phyloP scores from a whole-genome alignment of 2,329 filamentous ascomycete genomes.

The Fusarium phyllophilum region DNA sequence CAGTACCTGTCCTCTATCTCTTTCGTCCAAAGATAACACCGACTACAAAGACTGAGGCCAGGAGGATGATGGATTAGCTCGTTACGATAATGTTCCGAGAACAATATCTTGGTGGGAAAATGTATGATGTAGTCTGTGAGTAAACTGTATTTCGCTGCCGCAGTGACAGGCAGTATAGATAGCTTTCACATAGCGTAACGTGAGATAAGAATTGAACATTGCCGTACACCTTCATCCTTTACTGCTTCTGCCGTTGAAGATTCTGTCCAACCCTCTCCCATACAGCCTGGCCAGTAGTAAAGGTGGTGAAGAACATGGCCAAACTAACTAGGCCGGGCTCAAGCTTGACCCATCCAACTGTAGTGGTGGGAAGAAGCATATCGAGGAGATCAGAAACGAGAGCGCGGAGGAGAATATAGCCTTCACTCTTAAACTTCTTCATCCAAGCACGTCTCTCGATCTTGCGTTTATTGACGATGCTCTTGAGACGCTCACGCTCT shows the following conservation, averaged over 20 bases:
- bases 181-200: slow-evolving; percentile 3
- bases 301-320: slow-evolving; percentile 69
- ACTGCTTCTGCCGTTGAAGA: slow-evolving; percentile 35
- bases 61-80: neutral
- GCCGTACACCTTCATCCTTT: neutral
- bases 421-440: slow-evolving; percentile 45
- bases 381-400: slow-evolving; percentile 70
- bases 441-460: slow-evolving; percentile 47
- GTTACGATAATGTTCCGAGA: neutral
- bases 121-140: neutral
- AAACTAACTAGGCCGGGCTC: slow-evolving; percentile 63
- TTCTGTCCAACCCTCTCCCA: slow-evolving; percentile 63
- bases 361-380: slow-evolving; percentile 67
- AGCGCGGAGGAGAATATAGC: slow-evolving; percentile 54
- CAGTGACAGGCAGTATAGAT: neutral
- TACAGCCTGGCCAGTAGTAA: slow-evolving; percentile 68
- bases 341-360: slow-evolving; percentile 69
- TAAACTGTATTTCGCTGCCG: neutral
- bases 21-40: neutral
- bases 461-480: slow-evolving; percentile 48
- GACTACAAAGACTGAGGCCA: no score
- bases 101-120: neutral
- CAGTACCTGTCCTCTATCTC: neutral
- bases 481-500: slow-evolving; percentile 51
- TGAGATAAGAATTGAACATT: neutral